Conservation (phyloP, 495 filamentous ascomycete species). For the Lepraria neglecta region DNA sequence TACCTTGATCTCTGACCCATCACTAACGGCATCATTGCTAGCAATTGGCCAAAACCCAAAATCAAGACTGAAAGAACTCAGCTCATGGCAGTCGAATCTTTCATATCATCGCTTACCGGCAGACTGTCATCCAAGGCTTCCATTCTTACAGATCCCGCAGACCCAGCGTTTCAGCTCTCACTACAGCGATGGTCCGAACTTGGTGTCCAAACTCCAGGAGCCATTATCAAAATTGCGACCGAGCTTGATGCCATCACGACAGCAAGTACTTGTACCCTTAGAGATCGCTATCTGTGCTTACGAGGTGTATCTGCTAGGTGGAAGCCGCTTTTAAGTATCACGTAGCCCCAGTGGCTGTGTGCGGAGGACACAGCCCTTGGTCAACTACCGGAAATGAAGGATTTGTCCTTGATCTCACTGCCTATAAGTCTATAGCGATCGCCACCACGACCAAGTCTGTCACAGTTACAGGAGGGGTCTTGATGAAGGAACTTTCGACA, state of each 20-base stretch:
- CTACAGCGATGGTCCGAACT: slow-evolving; percentile 32
- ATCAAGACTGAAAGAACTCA: no score
- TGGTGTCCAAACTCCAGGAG: slow-evolving; percentile 23
- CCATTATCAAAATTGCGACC: slow-evolving; percentile 25
- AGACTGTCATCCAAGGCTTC: no score
- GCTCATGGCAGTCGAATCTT: no score
- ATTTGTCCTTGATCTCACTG: slow-evolving; percentile 34
- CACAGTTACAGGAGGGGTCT: slow-evolving; percentile 29
- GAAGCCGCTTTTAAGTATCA: slow-evolving; percentile 21
- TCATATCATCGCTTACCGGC: no score
- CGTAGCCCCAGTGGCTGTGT: slow-evolving; percentile 33
- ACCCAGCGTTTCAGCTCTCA: no score
- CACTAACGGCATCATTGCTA: no score
- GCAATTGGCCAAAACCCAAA: no score
- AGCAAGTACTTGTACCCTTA: no score
- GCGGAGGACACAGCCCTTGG: slow-evolving; percentile 36
- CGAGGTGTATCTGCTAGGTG: no score
- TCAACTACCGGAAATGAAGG: slow-evolving; percentile 32
- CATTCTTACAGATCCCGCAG: no score
- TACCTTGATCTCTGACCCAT: no score
- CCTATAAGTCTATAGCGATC: slow-evolving; percentile 27
- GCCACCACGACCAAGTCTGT: slow-evolving; percentile 30
- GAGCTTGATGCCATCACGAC: slow-evolving; percentile 17
- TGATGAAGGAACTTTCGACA: slow-evolving; percentile 30
- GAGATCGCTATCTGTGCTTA: no score